phyloP scores from a whole-genome alignment of 257 asterid species.

The Scutellaria baicalensis region DNA sequence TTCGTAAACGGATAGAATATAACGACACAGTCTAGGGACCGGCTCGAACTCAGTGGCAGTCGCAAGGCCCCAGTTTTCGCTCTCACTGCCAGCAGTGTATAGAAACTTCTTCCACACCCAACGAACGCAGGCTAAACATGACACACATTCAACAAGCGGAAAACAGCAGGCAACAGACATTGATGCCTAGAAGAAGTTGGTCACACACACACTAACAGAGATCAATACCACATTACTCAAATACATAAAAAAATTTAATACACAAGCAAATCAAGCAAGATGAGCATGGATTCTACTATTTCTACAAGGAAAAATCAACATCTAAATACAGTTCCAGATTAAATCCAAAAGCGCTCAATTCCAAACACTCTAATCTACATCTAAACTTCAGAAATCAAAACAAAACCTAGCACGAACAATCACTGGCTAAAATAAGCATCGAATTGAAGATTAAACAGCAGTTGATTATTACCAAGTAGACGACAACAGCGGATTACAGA shows the following conservation, averaged over 20 bases:
- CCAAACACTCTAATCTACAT: neutral
- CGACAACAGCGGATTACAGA: slow-evolving; percentile 1
- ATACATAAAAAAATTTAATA: neutral
- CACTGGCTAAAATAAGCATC: neutral
- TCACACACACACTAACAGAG: slow-evolving; percentile 8
- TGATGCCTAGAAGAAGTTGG: slow-evolving; percentile 38
- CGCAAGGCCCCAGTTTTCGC: slow-evolving; percentile 92
- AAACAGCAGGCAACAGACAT: slow-evolving; percentile 94
- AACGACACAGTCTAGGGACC: slow-evolving; percentile 68
- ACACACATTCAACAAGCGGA: slow-evolving; percentile 92
- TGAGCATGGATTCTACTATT: neutral
- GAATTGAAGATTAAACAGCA: neutral
- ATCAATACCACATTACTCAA: slow-evolving; percentile 6
- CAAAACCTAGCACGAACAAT: neutral
- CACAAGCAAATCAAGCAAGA: neutral
- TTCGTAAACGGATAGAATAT: slow-evolving; percentile 67
- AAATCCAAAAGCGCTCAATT: slow-evolving; percentile 1
- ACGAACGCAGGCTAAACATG: slow-evolving; percentile 83
- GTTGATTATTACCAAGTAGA: slow-evolving; percentile 11
- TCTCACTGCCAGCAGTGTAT: slow-evolving; percentile 87
- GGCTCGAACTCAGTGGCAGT: slow-evolving; percentile 81
- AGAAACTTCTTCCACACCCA: slow-evolving; percentile 97
- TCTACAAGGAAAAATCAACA: neutral
- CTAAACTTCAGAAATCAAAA: neutral
- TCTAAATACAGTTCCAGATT: neutral